Evolutionary conservation across 1,284 basidiomycete species (phyloP).

Genomic region (Moniliophthora roreri): DNA sequence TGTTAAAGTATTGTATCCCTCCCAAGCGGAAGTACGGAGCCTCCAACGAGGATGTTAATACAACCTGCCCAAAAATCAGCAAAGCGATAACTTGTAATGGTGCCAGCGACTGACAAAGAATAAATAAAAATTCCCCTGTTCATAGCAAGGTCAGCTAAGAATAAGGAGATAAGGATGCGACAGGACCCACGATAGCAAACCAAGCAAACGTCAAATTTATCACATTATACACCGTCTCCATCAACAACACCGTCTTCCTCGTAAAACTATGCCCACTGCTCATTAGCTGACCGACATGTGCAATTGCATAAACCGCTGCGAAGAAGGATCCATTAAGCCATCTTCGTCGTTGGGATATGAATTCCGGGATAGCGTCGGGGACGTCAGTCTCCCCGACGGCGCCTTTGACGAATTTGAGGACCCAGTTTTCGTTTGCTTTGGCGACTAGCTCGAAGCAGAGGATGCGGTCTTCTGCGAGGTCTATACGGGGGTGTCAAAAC

Average conservation of each 20-base stretch:
- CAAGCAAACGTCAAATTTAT: constrained; percentile 91
- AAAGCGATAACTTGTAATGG: neutral
- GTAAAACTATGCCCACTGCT: constrained; percentile 81
- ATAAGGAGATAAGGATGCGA: neutral
- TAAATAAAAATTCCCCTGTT: constrained; percentile 89
- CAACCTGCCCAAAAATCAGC: constrained; percentile 47
- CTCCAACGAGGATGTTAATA: constrained; percentile 88
- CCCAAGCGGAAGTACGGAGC: constrained; percentile 68
- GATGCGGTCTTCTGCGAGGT: constrained; percentile 90
- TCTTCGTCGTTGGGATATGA: constrained; percentile 89
- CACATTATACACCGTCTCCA: constrained; percentile 87
- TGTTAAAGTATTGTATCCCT: constrained; percentile 79
- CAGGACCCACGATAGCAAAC: constrained; percentile 79
- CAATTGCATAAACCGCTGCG: constrained; percentile 84
- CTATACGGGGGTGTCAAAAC: constrained; percentile 33
- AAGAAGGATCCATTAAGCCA: constrained; percentile 98
- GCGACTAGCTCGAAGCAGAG: constrained; percentile 97
- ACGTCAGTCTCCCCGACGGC: constrained; percentile 97
- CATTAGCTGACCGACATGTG: constrained; percentile 84
- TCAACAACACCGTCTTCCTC: constrained; percentile 74
- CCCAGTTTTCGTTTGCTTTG: constrained; percentile 88
- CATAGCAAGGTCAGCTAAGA: neutral
- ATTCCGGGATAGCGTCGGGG: constrained; percentile 91
- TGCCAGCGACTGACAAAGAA: constrained; percentile 76
- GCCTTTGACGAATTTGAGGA: constrained; percentile 94